Evolutionary conservation across 192 early-diverging fungal genomes (phyloP), one percentile per base, ranked within the genome.

Genomic region (Backusella tuberculispora): DNA sequence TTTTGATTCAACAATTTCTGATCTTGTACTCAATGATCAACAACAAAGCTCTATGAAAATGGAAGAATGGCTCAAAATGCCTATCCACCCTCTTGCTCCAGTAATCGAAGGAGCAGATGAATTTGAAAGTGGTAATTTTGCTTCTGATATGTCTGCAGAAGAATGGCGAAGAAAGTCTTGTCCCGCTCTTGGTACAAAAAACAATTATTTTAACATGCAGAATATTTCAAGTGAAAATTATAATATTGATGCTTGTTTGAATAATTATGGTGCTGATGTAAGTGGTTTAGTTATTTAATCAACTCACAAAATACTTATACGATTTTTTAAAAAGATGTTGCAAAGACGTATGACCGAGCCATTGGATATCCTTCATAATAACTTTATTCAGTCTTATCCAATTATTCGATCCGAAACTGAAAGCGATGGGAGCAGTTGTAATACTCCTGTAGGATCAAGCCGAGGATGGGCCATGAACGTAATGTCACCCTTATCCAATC

Each of bases 91-190:
- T 9, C 40, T 67, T n/a, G 66, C 66, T 9, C 66, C 66, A 67
- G 66, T 67, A 10, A 67, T 67, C 42, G 66, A 67, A 42, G 41
- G 66, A 13, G 19, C 40, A 21, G 40, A 67, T 67, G 66, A 67
- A 10, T 40, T 43, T 41, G 66, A 67, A 21, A 42, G 21, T 21
- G 37, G n/a, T 67, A 21, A n/a, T 0, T 60, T 60, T 60, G n/a
- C 19, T 12, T 41, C 66, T 21, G 41, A 10, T 19, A 67, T 67
- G 66, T 43, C 38, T 67, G n/a, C 66, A 24, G 66, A 67, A 41
- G 66, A 67, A 43, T 67, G 66, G 66, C 15, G 66, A 67, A 67
- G 66, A 67, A 67, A 67, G 12, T 67, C 66, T 67, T 67, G 66
- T 10, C 66, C 66, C 7, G 66, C 66, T n/a, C 66, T 67, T 21